Base-by-base conservation (phyloP, 2,329 filamentous ascomycete species). In the Hypoxylon sp. region DNA sequence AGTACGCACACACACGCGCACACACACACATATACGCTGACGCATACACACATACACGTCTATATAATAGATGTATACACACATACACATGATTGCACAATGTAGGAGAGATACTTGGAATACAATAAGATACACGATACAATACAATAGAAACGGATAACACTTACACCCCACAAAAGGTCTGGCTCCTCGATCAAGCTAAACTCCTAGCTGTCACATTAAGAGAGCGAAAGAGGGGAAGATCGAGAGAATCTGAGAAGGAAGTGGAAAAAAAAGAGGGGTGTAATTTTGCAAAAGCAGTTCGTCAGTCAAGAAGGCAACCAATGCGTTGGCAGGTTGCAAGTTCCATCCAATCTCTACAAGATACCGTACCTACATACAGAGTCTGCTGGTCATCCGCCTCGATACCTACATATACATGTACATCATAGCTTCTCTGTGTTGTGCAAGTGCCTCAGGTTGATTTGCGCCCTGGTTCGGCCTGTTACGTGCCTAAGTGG, bases 21-120 rank as follows among this genome's bases (percentile, higher is more conserved):
- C 64, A 65, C 62, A 68, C 61, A 65, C 62, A 68, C 58, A 67
- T 28, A 67, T 58, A 50, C 53, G 61, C 51, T 65, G 64, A 65
- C 58, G 56, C 62, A 70, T 51, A 59, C 46, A 53, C 51, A 64
- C 63, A n/a, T n/a, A 64, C 51, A 67, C 55, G 68, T 67, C 71
- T 69, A 71, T 68, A 51, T 51, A 51, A 50, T 71, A n/a, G n/a
- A n/a, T n/a, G n/a, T n/a, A 73, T 67, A 68, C 61, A 71, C 65
- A 69, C 44, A 66, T 57, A 71, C 59, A 67, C 65, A 64, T 9
- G 46, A 54, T 45, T 58, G 40, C 54, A 58, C 45, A 45, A 48
- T 30, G 26, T 40, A 42, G 32, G 16, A 28, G 45, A 24, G 38
- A 38, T 62, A 62, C 63, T 63, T 71, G 28, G 62, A 57, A 67